phyloP scores from a whole-genome alignment of 768 basidiomycete species.

The Phanerodontia chrysosporium region DNA sequence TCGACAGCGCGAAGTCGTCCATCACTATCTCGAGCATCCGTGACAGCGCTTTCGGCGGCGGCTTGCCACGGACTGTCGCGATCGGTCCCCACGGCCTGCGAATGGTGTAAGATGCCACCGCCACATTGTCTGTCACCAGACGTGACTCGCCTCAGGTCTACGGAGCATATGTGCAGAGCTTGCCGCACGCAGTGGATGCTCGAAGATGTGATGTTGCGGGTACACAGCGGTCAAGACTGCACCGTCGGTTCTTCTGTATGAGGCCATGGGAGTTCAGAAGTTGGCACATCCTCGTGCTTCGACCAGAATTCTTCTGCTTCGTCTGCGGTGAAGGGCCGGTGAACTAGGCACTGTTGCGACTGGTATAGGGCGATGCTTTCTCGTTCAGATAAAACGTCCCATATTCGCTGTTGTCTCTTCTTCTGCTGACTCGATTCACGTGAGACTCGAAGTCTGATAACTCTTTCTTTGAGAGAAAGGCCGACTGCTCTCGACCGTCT shows the following conservation, averaged over 20 bases:
- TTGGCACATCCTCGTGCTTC: too few species aligned
- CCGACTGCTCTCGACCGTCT: too few species aligned
- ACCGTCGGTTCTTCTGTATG: too few species aligned
- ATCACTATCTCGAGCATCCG: conserved; percentile 14
- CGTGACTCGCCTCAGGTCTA: neutral
- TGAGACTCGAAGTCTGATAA: neutral
- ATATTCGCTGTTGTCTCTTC: neutral
- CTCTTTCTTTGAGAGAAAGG: too few species aligned
- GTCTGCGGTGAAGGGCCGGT: neutral
- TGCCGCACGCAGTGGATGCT: neutral
- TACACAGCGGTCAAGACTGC: neutral
- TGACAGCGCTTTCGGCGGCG: conserved; percentile 11
- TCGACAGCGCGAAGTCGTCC: conserved; percentile 14
- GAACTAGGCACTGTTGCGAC: neutral
- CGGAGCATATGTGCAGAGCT: neutral
- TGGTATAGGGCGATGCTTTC: neutral
- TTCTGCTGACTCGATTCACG: neutral
- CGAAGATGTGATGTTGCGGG: neutral
- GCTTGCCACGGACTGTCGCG: conserved; percentile 8
- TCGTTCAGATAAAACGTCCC: neutral
- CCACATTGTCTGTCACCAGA: too few species aligned
- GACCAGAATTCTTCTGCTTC: neutral
- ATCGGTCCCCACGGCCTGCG: neutral
- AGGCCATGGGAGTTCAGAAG: too few species aligned
- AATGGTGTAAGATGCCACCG: too few species aligned